Conservation (phyloP, 2,329 filamentous ascomycete genomes). For the Cytospora piceicola region DNA sequence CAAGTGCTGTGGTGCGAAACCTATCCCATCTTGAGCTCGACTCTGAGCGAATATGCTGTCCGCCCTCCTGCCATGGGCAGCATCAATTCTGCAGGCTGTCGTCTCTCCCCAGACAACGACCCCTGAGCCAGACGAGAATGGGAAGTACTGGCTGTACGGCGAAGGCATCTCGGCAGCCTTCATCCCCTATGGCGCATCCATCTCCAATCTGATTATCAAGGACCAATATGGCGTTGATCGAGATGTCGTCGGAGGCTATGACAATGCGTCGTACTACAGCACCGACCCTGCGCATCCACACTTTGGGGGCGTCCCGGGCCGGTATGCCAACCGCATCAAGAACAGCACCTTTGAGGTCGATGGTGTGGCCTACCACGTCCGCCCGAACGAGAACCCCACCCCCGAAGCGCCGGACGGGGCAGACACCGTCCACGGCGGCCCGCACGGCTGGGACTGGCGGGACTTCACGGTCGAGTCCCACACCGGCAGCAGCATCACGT, state of each 20-base stretch:
- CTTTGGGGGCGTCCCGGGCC: slow-evolving; percentile 73
- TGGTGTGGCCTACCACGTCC: slow-evolving; percentile 60
- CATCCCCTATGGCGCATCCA: slow-evolving; percentile 74
- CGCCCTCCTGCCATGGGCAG: slow-evolving; percentile 30
- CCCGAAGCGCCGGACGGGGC: slow-evolving; percentile 54
- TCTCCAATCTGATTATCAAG: slow-evolving; percentile 71
- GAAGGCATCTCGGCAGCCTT: slow-evolving; percentile 70
- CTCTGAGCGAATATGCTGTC: slow-evolving; percentile 24
- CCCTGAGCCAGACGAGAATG: slow-evolving; percentile 56
- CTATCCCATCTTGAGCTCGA: neutral
- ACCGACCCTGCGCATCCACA: slow-evolving; percentile 69
- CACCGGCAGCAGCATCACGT: slow-evolving; percentile 70
- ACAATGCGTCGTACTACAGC: slow-evolving; percentile 74
- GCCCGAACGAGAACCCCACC: slow-evolving; percentile 66
- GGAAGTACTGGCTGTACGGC: slow-evolving; percentile 74
- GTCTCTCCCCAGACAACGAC: slow-evolving; percentile 37
- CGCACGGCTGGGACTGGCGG: slow-evolving; percentile 75
- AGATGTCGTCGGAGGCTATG: slow-evolving; percentile 74
- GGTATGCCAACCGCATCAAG: slow-evolving; percentile 81
- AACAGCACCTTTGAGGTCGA: slow-evolving; percentile 75
- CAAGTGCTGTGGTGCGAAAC: neutral
- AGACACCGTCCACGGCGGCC: slow-evolving; percentile 71
- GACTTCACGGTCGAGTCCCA: slow-evolving; percentile 78
- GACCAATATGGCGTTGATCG: slow-evolving; percentile 70
- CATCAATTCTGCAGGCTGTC: slow-evolving; percentile 40